A percentile compares a stretch with the other conserved stretches of the same genome.
These are phyloP conservation scores for Ophiostoma angusticollis DNA, from an alignment of 2,329 filamentous ascomycete species.

Conservation along the genomic window DNA sequence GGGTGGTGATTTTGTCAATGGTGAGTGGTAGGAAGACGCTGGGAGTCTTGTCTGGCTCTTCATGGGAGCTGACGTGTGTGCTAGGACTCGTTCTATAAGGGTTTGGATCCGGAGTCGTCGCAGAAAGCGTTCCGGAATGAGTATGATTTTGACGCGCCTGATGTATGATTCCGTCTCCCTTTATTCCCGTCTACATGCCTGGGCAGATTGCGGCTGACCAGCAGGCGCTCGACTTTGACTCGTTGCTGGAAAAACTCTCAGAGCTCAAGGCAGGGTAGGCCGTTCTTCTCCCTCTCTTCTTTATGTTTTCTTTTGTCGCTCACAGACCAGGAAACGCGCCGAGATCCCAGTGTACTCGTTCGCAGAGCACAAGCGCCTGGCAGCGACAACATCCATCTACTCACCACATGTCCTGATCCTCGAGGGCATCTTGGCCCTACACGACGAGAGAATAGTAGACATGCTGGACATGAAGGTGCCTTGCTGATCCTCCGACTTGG, in stretches of 20 bases:
- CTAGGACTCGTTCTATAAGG: slow-evolving; percentile 98
- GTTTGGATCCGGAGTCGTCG: slow-evolving; percentile 65
- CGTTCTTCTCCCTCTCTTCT: neutral
- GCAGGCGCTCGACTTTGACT: slow-evolving; percentile 82
- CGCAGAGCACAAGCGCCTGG: slow-evolving; percentile 69
- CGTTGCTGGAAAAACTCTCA: slow-evolving; percentile 62
- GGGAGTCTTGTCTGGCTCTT: neutral
- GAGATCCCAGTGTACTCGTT: slow-evolving; percentile 96
- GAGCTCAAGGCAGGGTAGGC: slow-evolving; percentile 85
- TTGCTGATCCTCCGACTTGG: neutral
- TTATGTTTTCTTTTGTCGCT: neutral
- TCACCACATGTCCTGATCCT: slow-evolving; percentile 91
- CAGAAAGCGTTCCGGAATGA: slow-evolving; percentile 75
- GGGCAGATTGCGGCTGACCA: neutral
- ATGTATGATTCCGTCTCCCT: slow-evolving; percentile 30
- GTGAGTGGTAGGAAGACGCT: slow-evolving; percentile 60
- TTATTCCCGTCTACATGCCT: neutral
- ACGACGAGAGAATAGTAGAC: slow-evolving; percentile 74
- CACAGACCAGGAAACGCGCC: slow-evolving; percentile 53
- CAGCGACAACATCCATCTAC: slow-evolving; percentile 77
- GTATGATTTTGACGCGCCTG: slow-evolving; percentile 89
- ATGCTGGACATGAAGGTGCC: slow-evolving; percentile 78
- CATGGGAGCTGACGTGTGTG: too few species aligned
- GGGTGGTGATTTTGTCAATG: slow-evolving; percentile 97
- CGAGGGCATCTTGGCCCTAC: slow-evolving; percentile 90